These are phyloP conservation scores for Blakeslea trispora DNA, from an alignment of 371 early-diverging fungal species.

Conservation along the genomic window DNA sequence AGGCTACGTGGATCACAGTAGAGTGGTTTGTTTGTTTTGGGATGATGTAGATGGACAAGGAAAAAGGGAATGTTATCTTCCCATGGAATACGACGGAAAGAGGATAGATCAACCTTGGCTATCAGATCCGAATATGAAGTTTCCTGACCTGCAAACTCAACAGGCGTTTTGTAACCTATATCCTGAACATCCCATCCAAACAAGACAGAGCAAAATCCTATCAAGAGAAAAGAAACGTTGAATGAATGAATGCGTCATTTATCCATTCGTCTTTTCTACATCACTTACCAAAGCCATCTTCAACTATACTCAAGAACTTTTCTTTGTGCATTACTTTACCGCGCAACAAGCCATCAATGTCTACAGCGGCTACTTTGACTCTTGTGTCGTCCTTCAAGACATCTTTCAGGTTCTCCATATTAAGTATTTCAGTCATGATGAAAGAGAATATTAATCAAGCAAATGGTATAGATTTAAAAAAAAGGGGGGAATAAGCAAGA, in stretches of 20 bases:
- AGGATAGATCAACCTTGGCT: slow-evolving; percentile 69
- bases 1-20: slow-evolving; percentile 70
- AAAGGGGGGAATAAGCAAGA: no score
- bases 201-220: slow-evolving; percentile 83
- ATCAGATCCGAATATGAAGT: slow-evolving; percentile 66
- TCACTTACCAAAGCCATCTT: slow-evolving; percentile 70
- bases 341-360: slow-evolving; percentile 78
- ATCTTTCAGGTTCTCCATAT: slow-evolving; percentile 31
- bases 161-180: slow-evolving; percentile 38
- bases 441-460: no score
- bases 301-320: slow-evolving; percentile 67
- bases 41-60: slow-evolving; percentile 68
- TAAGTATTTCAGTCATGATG: slow-evolving; percentile 18
- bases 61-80: slow-evolving; percentile 78
- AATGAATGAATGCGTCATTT: no score
- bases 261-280: no score
- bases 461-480: no score
- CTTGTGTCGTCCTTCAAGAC: slow-evolving; percentile 46
- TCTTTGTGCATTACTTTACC: slow-evolving; percentile 73
- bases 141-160: slow-evolving; percentile 33
- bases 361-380: slow-evolving; percentile 68
- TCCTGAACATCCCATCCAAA: slow-evolving; percentile 86
- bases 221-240: no score
- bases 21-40: slow-evolving; percentile 53
- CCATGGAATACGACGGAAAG: slow-evolving; percentile 76